Percentiles rank a stretch among this genome's conserved stretches.
Conservation (phyloP, 1,284 basidiomycete species). For the Cryptococcus sp. region DNA sequence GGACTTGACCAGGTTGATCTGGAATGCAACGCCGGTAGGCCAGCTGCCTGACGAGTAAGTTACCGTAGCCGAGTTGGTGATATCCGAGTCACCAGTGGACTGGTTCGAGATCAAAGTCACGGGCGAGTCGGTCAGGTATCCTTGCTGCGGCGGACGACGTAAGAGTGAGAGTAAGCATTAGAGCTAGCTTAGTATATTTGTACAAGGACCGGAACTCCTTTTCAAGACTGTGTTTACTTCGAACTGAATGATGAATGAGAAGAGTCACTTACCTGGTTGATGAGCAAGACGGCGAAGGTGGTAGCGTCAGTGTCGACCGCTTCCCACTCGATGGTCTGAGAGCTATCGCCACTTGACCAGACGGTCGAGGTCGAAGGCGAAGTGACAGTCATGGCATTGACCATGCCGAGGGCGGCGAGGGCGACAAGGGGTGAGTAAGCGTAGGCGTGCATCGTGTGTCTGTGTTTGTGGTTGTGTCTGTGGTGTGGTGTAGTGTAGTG, state of each 20-base stretch:
- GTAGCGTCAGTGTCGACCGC: conserved; percentile 64
- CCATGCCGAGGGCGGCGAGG: conserved; percentile 54
- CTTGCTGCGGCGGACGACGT: conserved; percentile 29
- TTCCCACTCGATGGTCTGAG: conserved; percentile 65
- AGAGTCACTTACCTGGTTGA: conserved; percentile 60
- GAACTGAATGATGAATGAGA: no score
- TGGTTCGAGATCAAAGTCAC: conserved; percentile 42
- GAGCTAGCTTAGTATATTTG: conserved; percentile 8
- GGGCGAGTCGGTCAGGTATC: conserved; percentile 40
- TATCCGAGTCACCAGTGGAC: conserved; percentile 34
- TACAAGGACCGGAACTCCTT: no score
- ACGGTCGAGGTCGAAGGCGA: conserved; percentile 57
- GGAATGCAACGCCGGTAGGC: conserved; percentile 53
- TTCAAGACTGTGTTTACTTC: no score
- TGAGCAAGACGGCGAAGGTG: conserved; percentile 69
- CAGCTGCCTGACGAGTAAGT: conserved; percentile 38
- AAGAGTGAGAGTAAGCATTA: background rate
- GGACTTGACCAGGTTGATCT: conserved; percentile 66
- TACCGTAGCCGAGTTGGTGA: conserved; percentile 28
- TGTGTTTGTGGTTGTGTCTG: background rate
- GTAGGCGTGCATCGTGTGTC: conserved; percentile 15
- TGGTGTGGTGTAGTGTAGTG: background rate
- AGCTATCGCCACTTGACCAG: conserved; percentile 60
- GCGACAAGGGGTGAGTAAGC: conserved; percentile 9
- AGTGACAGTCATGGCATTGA: conserved; percentile 64